These are phyloP conservation scores for Elongisporangium anandrum DNA, from an alignment of 352 stramenopile species.

Conservation along the genomic window DNA sequence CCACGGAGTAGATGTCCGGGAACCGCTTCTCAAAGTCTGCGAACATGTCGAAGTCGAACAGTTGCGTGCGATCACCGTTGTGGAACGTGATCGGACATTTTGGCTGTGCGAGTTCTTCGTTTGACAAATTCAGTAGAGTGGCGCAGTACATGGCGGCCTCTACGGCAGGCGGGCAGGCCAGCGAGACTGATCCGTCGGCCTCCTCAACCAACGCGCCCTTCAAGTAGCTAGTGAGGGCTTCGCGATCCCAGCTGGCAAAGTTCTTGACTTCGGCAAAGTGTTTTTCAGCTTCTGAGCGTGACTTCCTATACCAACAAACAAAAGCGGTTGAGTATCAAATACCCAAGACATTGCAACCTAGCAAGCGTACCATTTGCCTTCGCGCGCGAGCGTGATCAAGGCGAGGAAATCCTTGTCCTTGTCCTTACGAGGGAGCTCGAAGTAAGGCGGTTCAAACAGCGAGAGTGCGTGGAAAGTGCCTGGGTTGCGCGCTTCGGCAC, in stretches of 20 bases:
- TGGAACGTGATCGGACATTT: conserved; percentile 32
- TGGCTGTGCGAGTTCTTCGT: conserved; percentile 21
- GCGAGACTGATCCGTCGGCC: conserved; percentile 13
- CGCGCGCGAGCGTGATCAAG: conserved; percentile 22
- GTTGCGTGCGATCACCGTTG: conserved; percentile 20
- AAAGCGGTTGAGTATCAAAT: neutral
- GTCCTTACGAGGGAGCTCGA: conserved; percentile 7
- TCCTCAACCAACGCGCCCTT: conserved; percentile 25
- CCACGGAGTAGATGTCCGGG: conserved; percentile 27
- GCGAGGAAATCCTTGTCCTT: conserved; percentile 30
- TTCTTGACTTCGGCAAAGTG: conserved; percentile 31
- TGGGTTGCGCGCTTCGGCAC: conserved; percentile 27
- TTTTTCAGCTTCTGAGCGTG: conserved; percentile 14
- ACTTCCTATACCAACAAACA: conserved; percentile 8
- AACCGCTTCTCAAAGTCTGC: conserved; percentile 11
- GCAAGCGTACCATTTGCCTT: conserved; percentile 26
- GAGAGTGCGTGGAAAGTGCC: conserved; percentile 42
- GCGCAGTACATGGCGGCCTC: conserved; percentile 37
- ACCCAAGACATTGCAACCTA: neutral
- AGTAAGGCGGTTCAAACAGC: conserved; percentile 44
- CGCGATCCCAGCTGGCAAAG: conserved; percentile 30
- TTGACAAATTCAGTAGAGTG: conserved; percentile 17
- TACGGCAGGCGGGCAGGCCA: conserved; percentile 32
- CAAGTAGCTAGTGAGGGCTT: conserved; percentile 25
- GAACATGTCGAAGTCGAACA: conserved; percentile 25